Evolutionary conservation across 1,284 basidiomycete species (phyloP).

Genomic region (Testicularia cyperi): DNA sequence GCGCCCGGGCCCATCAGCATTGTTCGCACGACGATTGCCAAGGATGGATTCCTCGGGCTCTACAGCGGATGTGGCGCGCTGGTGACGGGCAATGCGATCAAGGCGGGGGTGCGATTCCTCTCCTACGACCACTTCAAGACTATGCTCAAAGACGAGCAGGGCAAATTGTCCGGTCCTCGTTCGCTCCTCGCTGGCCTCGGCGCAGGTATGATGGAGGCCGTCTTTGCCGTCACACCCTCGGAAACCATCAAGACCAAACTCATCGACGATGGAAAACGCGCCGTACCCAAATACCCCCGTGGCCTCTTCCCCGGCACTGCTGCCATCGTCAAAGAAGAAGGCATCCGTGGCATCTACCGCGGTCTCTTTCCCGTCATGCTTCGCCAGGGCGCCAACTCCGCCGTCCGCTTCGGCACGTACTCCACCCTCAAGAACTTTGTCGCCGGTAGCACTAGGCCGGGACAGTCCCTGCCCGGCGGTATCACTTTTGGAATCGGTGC

Average conservation of each 20-base stretch:
- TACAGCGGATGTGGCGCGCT: conserved; percentile 58
- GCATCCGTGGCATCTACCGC: conserved; percentile 76
- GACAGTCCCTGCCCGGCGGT: conserved; percentile 78
- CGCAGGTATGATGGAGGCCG: conserved; percentile 89
- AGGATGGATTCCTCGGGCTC: conserved; percentile 58
- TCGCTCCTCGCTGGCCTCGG: conserved; percentile 75
- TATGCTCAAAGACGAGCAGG: conserved; percentile 70
- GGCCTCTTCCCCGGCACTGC: conserved; percentile 85
- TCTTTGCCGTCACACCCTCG: conserved; percentile 93
- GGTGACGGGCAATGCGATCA: conserved; percentile 55
- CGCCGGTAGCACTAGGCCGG: conserved; percentile 77
- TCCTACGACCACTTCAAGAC: conserved; percentile 92
- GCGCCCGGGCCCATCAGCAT: conserved; percentile 59
- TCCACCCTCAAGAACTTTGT: conserved; percentile 81
- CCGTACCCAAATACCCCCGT: conserved; percentile 74
- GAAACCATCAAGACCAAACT: conserved; percentile 99
- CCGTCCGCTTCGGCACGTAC: conserved; percentile 94
- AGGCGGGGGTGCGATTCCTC: conserved; percentile 75
- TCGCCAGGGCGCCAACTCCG: conserved; percentile 95
- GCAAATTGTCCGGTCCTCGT: conserved; percentile 33
- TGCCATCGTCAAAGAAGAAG: conserved; percentile 81
- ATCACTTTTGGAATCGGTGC: conserved; percentile 94
- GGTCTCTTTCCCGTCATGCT: conserved; percentile 95
- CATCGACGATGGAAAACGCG: conserved; percentile 86
- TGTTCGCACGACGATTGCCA: conserved; percentile 56